phyloP scores from a whole-genome alignment of 129 eudicot genomes.

The Chrysanthemum lavandulifolium region DNA sequence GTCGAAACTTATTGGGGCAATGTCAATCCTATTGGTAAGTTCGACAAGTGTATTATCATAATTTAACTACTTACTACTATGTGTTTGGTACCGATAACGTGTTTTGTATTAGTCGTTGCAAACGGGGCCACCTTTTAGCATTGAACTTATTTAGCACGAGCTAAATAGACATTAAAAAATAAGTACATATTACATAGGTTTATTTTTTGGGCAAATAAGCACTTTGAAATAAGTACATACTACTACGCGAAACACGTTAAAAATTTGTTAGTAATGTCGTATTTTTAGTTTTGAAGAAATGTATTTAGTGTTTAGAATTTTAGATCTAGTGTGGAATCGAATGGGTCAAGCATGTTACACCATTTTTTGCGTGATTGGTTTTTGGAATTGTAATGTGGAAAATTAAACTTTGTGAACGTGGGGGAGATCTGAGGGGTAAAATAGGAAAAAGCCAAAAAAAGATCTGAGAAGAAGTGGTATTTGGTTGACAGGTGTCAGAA shows the following conservation, averaged over 20 bases:
- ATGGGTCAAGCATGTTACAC: slow-evolving; percentile 22
- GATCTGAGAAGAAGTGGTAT: slow-evolving; percentile 28
- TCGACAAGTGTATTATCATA: neutral
- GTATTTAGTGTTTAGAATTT: neutral
- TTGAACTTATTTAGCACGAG: too few relatives aligned
- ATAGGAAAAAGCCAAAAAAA: slow-evolving; percentile 5
- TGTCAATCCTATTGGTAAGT: slow-evolving; percentile 86
- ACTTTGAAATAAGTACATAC: too few relatives aligned
- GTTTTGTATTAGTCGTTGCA: too few relatives aligned
- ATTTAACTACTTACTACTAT: too few relatives aligned
- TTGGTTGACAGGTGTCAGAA: slow-evolving; percentile 74
- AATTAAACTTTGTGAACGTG: neutral
- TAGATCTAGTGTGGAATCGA: slow-evolving; percentile 23
- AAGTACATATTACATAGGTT: too few relatives aligned
- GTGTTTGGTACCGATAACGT: too few relatives aligned
- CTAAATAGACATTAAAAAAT: too few relatives aligned
- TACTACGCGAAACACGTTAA: too few relatives aligned
- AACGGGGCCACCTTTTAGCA: too few relatives aligned
- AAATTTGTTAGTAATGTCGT: too few relatives aligned
- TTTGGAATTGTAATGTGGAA: neutral
- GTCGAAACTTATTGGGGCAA: slow-evolving; percentile 95
- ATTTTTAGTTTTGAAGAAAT: too few relatives aligned
- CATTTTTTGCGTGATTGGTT: slow-evolving; percentile 17
- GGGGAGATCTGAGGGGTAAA: slow-evolving; percentile 21
- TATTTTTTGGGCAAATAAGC: too few relatives aligned